Evolutionary conservation across 164 flowering plant species (phyloP), one percentile per base, ranked within the genome.

Genomic region (Umbilicus rupestris): DNA sequence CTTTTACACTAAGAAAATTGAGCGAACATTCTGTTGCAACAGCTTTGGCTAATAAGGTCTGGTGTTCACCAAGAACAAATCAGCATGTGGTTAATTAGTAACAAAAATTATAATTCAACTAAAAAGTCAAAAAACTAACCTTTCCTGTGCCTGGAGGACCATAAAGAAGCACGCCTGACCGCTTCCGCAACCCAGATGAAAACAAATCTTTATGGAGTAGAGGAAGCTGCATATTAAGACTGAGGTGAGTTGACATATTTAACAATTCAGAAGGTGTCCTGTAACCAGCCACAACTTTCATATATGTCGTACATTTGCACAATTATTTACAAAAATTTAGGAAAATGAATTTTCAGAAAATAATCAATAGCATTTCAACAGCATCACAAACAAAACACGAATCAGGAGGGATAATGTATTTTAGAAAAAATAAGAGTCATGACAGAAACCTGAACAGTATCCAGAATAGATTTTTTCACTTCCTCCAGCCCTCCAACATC

Each of bases 71-170:
- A 60, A 71, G 47, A 22, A 70, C 42, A 66, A 70, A 45, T n/a
- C 50, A n/a, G 16, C 22, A 33, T n/a, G 45, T 66, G 41, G 22
- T 12, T 7, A 64, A 0, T 7, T 7, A 31, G 26, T 60, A 59
- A 45, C 7, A 14, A 26, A 47, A 30, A 29, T 31, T 22, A 44
- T n/a, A 69, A 50, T 22, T 30, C 22, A 50, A 3, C 24, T 15
- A 22, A 29, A 49, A 19, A 63, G 17, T 59, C 62, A 33, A 17
- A 37, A 64, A 72, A 72, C 69, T 78, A 92, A n/a, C 98, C 79
- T 93, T 93, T 68, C 98, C 98, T 2, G 98, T 93, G 60, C 98
- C 98, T 39, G 98, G 98, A 67, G 98, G 98, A 69, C 98, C 98
- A 83, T 94, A 91, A 17, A 94, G 86, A 79, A 94, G 98, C 69